Percentiles rank a stretch among this genome's conserved stretches.
Conservation (phyloP, 169 alveolate species). For the Plasmodium gonderi region DNA sequence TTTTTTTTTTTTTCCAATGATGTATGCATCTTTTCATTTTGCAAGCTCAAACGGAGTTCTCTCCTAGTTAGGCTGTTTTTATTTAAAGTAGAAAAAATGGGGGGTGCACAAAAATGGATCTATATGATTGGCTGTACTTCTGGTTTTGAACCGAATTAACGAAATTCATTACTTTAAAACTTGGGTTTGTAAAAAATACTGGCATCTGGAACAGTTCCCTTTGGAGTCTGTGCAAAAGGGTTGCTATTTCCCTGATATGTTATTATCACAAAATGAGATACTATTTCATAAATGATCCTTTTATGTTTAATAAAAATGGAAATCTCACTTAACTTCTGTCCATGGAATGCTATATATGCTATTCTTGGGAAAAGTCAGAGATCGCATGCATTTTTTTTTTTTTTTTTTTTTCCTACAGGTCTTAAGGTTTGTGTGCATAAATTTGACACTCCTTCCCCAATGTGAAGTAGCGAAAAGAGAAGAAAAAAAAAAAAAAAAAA, state of each 20-base stretch:
- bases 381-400: not conserved
- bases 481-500: not conserved
- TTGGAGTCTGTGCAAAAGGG: no score
- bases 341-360: no score
- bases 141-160: no score
- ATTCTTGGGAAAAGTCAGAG: no score
- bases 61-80: not conserved
- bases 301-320: not conserved
- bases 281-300: not conserved
- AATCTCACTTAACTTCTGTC: not conserved
- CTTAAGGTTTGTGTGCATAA: not conserved
- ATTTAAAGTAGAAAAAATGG: not conserved
- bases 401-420: not conserved
- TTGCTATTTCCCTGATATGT: not conserved
- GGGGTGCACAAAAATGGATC: not conserved
- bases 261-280: not conserved
- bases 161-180: no score
- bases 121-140: not conserved
- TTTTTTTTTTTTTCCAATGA: not conserved
- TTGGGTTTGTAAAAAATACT: no score
- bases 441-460: not conserved
- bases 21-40: not conserved
- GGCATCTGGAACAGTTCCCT: no score
- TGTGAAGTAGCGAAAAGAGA: not conserved
- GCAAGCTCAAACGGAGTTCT: not conserved